phyloP scores from a whole-genome alignment of 108 stramenopile species.

The Cyclotella baltica region DNA sequence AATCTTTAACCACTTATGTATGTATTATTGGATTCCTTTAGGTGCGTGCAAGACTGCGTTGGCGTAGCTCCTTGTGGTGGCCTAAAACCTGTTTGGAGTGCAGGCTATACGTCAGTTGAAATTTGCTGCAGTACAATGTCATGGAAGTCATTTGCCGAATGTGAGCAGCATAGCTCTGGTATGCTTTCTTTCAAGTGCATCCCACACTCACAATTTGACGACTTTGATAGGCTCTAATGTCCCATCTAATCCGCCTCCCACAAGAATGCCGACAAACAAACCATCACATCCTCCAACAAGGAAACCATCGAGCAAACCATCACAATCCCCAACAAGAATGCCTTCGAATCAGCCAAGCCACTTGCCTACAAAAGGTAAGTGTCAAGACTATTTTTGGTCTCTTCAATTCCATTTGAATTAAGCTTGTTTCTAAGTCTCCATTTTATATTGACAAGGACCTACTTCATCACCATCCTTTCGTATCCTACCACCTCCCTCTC shows the following conservation, averaged over 20 bases:
- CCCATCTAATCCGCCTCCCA: not conserved
- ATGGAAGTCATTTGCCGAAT: constrained; percentile 38
- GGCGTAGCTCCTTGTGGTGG: constrained; percentile 33
- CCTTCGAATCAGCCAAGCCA: too few relatives aligned
- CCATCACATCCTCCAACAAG: not conserved
- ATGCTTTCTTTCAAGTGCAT: not conserved
- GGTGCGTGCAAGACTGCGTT: constrained; percentile 31
- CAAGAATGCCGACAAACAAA: constrained; percentile 7
- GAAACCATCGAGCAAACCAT: not conserved
- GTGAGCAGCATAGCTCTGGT: not conserved
- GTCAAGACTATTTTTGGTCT: too few relatives aligned
- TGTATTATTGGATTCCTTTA: not conserved
- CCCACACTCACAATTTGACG: not conserved
- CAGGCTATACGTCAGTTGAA: constrained; percentile 12
- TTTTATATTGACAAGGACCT: not conserved
- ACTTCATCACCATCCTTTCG: not conserved
- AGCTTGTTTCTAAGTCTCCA: too few relatives aligned
- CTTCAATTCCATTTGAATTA: too few relatives aligned
- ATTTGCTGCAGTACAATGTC: constrained; percentile 22
- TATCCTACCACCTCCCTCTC: not conserved
- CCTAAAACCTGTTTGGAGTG: not conserved
- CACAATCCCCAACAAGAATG: not conserved
- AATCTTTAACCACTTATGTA: not conserved
- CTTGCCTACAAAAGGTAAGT: too few relatives aligned
- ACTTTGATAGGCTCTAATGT: constrained; percentile 3